Evolutionary conservation across 805 yeast species (phyloP).

Genomic region (Blastobotrys americana): DNA sequence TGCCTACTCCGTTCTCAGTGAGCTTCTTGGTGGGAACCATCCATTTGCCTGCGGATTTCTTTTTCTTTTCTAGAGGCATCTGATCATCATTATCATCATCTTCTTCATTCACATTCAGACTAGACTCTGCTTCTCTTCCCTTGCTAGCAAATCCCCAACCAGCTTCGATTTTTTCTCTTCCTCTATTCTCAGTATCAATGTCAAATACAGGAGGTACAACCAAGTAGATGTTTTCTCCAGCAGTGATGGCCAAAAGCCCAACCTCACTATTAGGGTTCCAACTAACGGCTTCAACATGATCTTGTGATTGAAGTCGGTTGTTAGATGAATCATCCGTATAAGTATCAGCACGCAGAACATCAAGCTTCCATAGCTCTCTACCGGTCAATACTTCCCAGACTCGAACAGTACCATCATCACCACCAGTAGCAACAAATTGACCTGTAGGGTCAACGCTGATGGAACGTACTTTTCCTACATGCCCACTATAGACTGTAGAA

Average conservation of each 20-base stretch:
- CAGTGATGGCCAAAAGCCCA: conserved; percentile 79
- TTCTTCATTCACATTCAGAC: conserved; percentile 26
- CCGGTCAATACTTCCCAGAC: conserved; percentile 97
- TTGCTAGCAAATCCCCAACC: conserved; percentile 79
- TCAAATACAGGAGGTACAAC: conserved; percentile 90
- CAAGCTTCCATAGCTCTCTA: conserved; percentile 68
- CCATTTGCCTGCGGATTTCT: conserved; percentile 66
- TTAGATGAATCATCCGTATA: conserved; percentile 24
- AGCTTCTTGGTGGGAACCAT: conserved; percentile 64
- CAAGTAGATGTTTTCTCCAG: conserved; percentile 71
- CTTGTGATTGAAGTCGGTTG: conserved; percentile 50
- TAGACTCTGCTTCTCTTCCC: conserved; percentile 25
- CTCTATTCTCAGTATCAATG: conserved; percentile 72
- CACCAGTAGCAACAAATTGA: conserved; percentile 93
- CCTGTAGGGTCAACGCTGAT: conserved; percentile 84
- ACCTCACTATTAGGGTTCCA: conserved; percentile 79
- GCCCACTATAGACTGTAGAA: conserved; percentile 80
- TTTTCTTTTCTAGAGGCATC: conserved; percentile 24
- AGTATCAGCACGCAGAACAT: conserved; percentile 31
- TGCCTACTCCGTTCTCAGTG: conserved; percentile 57
- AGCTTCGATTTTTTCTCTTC: conserved; percentile 69
- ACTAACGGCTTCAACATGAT: conserved; percentile 68
- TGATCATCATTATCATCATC: conserved; percentile 32
- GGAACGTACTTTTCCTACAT: conserved; percentile 72
- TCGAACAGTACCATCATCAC: conserved; percentile 92